These are phyloP conservation scores for Didymella arachidicola DNA, from an alignment of 2,329 filamentous ascomycete genomes.

Conservation along the genomic window DNA sequence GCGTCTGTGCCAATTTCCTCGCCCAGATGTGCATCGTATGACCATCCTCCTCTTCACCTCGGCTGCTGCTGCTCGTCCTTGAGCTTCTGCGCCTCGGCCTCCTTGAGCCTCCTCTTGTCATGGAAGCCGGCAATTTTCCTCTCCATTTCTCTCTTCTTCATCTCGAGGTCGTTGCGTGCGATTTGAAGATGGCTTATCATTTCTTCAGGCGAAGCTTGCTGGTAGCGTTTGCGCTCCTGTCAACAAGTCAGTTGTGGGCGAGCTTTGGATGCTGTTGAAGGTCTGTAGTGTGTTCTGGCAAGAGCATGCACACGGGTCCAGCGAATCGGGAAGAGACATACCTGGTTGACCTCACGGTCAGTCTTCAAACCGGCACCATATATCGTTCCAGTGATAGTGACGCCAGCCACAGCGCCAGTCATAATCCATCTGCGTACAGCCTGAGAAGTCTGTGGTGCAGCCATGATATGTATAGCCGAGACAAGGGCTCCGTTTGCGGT, in stretches of 20 bases:
- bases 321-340: constrained; percentile 37
- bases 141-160: constrained; percentile 63
- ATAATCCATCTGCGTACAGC: constrained; percentile 59
- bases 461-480: constrained; percentile 24
- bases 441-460: constrained; percentile 33
- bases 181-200: constrained; percentile 63
- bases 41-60: neutral
- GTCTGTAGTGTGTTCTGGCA: too few relatives aligned
- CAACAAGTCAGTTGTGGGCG: constrained; percentile 1
- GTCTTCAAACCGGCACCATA: constrained; percentile 68
- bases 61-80: constrained; percentile 2
- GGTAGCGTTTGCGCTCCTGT: constrained; percentile 57
- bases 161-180: constrained; percentile 58
- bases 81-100: constrained; percentile 16
- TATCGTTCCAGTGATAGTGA: constrained; percentile 65
- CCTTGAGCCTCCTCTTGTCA: constrained; percentile 28
- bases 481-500: constrained; percentile 10
- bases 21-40: neutral
- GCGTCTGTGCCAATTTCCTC: neutral
- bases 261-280: neutral
- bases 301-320: neutral
- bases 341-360: constrained; percentile 60
- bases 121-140: constrained; percentile 58
- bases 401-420: constrained; percentile 62
- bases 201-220: constrained; percentile 61